Conservation (phyloP, 306 rosid species). For the Vigna nakashimae region DNA sequence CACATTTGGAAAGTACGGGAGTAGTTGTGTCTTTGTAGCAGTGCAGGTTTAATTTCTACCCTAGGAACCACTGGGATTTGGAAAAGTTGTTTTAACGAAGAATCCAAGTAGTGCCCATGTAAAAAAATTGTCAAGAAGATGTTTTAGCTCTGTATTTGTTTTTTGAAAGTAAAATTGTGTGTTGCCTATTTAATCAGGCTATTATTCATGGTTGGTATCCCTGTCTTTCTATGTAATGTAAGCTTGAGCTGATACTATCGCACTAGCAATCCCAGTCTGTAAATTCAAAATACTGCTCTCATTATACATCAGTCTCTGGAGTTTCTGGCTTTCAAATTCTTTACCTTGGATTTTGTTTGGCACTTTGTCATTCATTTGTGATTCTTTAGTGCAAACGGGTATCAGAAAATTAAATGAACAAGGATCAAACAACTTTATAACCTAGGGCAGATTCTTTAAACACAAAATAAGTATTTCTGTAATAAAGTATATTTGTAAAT, state of each 20-base stretch:
- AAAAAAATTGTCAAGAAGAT: conserved; percentile 34
- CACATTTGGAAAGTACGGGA: conserved; percentile 14
- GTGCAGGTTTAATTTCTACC: conserved; percentile 27
- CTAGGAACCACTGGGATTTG: conserved; percentile 58
- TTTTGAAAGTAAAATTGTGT: too few species aligned
- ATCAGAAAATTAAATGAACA: too few species aligned
- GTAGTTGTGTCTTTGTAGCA: conserved; percentile 20
- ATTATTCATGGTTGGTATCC: neutral
- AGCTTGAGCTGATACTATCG: neutral
- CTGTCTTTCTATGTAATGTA: neutral
- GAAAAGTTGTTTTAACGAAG: conserved; percentile 79
- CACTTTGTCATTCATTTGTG: too few species aligned
- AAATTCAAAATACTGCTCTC: neutral
- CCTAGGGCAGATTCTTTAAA: too few species aligned
- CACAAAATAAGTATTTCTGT: too few species aligned
- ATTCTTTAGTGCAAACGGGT: too few species aligned
- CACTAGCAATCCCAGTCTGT: neutral
- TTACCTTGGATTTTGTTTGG: too few species aligned
- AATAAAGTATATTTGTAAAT: too few species aligned
- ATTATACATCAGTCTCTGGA: too few species aligned
- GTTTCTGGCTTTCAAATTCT: too few species aligned
- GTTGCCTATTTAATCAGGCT: too few species aligned
- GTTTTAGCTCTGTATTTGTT: conserved; percentile 9
- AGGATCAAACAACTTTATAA: too few species aligned
- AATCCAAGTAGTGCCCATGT: conserved; percentile 50